phyloP scores from a whole-genome alignment of 371 early-diverging fungal genomes.

The Zychaea mexicana region DNA sequence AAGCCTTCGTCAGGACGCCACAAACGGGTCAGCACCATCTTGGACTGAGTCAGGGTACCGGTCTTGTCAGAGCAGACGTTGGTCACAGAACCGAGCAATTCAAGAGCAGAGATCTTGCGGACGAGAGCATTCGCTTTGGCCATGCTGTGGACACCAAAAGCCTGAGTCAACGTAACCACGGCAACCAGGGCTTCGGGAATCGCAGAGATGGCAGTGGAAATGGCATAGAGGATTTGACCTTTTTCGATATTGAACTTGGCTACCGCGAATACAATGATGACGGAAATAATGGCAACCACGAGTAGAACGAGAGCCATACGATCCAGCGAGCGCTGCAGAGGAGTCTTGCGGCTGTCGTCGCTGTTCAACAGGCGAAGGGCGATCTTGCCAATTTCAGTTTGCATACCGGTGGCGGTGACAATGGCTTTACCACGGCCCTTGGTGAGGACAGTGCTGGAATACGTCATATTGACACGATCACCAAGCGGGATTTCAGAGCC shows the following conservation, averaged over 20 bases:
- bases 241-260: conserved; percentile 60
- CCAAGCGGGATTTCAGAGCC: conserved; percentile 40
- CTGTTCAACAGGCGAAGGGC: conserved; percentile 80
- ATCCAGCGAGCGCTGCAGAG: conserved; percentile 67
- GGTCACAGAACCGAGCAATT: conserved; percentile 89
- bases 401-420: conserved; percentile 82
- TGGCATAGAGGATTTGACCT: conserved; percentile 72
- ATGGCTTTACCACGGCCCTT: conserved; percentile 65
- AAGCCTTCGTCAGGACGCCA: conserved; percentile 74
- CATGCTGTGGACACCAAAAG: conserved; percentile 89
- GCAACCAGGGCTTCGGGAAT: conserved; percentile 97
- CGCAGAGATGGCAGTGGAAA: conserved; percentile 89
- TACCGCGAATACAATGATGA: conserved; percentile 61
- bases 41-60: conserved; percentile 93
- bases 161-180: conserved; percentile 90
- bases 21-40: conserved; percentile 80
- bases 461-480: conserved; percentile 71
- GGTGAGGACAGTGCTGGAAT: conserved; percentile 59
- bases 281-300: conserved; percentile 47
- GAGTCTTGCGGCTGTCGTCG: conserved; percentile 67
- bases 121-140: conserved; percentile 84
- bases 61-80: conserved; percentile 97
- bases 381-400: conserved; percentile 93
- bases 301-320: conserved; percentile 66
- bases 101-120: conserved; percentile 86